Conservation (phyloP, 805 yeast species). For the Wickerhamomyces rabaulensis region DNA sequence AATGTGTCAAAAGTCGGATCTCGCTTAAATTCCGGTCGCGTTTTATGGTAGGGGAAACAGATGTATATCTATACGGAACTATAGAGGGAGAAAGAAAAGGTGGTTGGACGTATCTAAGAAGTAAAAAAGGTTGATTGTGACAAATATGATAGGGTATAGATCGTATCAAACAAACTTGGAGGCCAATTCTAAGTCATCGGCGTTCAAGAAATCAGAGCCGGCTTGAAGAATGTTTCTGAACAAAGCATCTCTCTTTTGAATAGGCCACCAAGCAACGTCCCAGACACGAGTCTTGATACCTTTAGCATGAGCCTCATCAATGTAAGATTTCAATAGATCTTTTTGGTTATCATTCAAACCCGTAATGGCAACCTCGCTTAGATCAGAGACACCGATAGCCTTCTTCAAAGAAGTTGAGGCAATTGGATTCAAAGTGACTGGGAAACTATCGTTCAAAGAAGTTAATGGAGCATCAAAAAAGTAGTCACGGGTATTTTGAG, state of each 20-base stretch:
- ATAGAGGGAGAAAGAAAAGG: background rate
- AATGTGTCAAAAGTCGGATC: background rate
- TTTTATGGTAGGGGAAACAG: background rate
- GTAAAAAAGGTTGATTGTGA: background rate
- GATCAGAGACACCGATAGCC: constrained; percentile 9
- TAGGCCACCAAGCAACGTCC: constrained; percentile 75
- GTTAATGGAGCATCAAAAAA: constrained; percentile 52
- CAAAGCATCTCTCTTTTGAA: constrained; percentile 35
- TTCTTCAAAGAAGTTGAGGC: constrained; percentile 42
- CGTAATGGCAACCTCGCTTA: constrained; percentile 8
- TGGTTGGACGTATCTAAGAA: background rate
- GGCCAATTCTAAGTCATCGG: constrained; percentile 51
- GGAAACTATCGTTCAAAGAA: constrained; percentile 20
- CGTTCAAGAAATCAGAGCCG: constrained; percentile 59
- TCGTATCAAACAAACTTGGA: constrained; percentile 11
- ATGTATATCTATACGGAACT: too few relatives aligned
- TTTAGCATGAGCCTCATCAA: constrained; percentile 40
- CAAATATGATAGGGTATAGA: too few relatives aligned
- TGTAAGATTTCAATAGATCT: constrained; percentile 24
- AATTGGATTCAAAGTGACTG: constrained; percentile 26
- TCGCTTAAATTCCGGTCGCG: background rate
- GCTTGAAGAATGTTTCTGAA: constrained; percentile 44
- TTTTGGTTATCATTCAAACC: constrained; percentile 35
- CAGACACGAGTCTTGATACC: constrained; percentile 61
- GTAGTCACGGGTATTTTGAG: constrained; percentile 28